Conservation (phyloP, 371 early-diverging fungal species). For the Mortierella sp. region DNA sequence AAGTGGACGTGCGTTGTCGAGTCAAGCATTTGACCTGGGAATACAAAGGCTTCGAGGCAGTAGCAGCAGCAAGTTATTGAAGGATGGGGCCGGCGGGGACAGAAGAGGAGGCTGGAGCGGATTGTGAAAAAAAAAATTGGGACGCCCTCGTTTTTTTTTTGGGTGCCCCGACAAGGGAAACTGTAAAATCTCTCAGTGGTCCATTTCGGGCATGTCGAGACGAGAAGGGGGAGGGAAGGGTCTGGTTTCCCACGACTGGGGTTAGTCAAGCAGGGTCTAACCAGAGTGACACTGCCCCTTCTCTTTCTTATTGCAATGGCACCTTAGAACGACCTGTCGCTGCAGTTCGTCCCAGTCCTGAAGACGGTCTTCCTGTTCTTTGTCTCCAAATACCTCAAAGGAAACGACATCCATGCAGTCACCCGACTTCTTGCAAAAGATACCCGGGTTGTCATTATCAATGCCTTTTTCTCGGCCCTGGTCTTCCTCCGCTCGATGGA, state of each 20-base stretch:
- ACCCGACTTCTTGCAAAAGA: conserved; percentile 68
- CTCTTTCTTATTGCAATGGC: not conserved
- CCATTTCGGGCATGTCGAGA: too few relatives aligned
- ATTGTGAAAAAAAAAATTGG: not conserved
- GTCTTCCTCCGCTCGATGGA: conserved; percentile 69
- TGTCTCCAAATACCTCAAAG: conserved; percentile 75
- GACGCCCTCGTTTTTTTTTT: not conserved
- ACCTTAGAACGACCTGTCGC: conserved; percentile 42
- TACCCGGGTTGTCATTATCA: conserved; percentile 73
- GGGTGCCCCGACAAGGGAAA: not conserved
- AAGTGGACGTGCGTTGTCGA: too few relatives aligned
- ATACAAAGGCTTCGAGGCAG: not conserved
- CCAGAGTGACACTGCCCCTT: conserved; percentile 1
- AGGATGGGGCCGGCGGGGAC: not conserved
- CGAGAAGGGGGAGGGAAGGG: too few relatives aligned
- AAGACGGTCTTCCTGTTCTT: conserved; percentile 84
- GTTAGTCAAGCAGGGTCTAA: too few relatives aligned
- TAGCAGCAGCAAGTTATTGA: not conserved
- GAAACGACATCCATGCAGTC: conserved; percentile 89
- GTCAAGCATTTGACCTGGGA: too few relatives aligned
- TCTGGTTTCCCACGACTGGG: too few relatives aligned
- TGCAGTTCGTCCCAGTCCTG: conserved; percentile 78
- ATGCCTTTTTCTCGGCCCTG: conserved; percentile 86
- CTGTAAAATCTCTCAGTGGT: too few relatives aligned
- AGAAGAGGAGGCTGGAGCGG: not conserved